These are phyloP conservation scores for Phytopythium kandeliae DNA, from an alignment of 352 stramenopile genomes.

Conservation along the genomic window DNA sequence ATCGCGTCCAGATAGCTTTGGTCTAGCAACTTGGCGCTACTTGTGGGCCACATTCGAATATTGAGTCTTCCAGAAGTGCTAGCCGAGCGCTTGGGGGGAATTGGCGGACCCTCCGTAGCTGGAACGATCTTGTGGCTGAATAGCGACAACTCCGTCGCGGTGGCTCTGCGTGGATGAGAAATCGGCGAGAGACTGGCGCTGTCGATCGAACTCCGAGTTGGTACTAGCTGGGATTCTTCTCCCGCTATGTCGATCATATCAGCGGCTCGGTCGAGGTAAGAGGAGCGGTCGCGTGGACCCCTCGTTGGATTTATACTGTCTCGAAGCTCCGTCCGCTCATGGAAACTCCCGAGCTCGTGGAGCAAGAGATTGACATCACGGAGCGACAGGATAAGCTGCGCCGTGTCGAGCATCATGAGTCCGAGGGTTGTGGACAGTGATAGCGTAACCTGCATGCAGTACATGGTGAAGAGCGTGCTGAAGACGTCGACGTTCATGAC, in stretches of 20 bases:
- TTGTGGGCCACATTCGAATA: too few relatives aligned
- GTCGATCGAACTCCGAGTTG: too few relatives aligned
- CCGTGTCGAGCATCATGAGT: slow-evolving; percentile 12
- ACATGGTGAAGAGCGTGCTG: slow-evolving; percentile 7
- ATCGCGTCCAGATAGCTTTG: slow-evolving; percentile 1
- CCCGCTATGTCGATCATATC: neutral
- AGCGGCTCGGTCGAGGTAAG: neutral
- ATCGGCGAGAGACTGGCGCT: neutral
- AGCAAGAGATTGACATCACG: slow-evolving; percentile 6
- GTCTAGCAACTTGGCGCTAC: neutral
- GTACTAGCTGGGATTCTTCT: neutral
- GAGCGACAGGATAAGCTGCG: slow-evolving; percentile 7
- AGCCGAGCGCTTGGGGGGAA: too few relatives aligned
- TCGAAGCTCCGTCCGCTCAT: neutral
- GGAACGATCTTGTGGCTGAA: neutral
- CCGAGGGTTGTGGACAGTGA: slow-evolving; percentile 7
- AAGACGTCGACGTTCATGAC: slow-evolving; percentile 19
- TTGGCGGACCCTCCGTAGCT: neutral
- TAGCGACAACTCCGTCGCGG: neutral
- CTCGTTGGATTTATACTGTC: neutral
- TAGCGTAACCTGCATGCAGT: slow-evolving; percentile 7
- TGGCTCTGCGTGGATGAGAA: neutral
- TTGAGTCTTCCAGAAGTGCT: too few relatives aligned
- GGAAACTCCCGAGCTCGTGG: neutral
- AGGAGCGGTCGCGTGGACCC: neutral